These are phyloP conservation scores for Apiospora aurea DNA, from an alignment of 2,329 filamentous ascomycete genomes.

Conservation along the genomic window DNA sequence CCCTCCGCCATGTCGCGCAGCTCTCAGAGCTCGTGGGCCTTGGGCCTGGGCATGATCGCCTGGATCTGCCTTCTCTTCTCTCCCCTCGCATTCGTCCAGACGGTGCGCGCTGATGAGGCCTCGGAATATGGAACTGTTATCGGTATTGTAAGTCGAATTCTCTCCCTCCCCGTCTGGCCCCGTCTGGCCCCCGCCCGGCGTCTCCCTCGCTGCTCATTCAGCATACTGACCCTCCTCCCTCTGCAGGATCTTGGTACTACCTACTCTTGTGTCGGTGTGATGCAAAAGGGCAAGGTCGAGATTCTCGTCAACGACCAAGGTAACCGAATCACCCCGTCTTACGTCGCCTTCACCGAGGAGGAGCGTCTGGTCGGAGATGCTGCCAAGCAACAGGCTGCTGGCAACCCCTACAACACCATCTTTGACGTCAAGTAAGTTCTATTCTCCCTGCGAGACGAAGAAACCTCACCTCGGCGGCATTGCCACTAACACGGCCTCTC, in stretches of 20 bases:
- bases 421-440: slow-evolving; percentile 83
- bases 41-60: slow-evolving; percentile 87
- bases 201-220: background rate
- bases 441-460: slow-evolving; percentile 27
- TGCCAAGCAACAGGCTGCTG: slow-evolving; percentile 91
- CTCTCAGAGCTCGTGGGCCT: slow-evolving; percentile 73
- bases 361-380: slow-evolving; percentile 97
- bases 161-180: slow-evolving; percentile 1
- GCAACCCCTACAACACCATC: slow-evolving; percentile 79
- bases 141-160: slow-evolving; percentile 73
- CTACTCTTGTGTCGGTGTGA: slow-evolving; percentile 89
- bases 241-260: slow-evolving; percentile 83
- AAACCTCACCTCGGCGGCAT: slow-evolving; percentile 28
- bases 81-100: slow-evolving; percentile 78
- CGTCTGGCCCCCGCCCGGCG: background rate
- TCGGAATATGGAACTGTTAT: slow-evolving; percentile 89
- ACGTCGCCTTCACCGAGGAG: slow-evolving; percentile 95
- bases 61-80: slow-evolving; percentile 91
- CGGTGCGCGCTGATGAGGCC: slow-evolving; percentile 75
- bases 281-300: slow-evolving; percentile 94
- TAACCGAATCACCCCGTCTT: slow-evolving; percentile 94
- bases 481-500: slow-evolving; percentile 40
- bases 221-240: background rate
- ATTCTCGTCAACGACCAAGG: slow-evolving; percentile 97
- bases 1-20: slow-evolving; percentile 55